A percentile compares a stretch with the other conserved stretches of the same genome.
Conservation (phyloP, 176 grass and related monocot species). For the Eragrostis nindensis region DNA sequence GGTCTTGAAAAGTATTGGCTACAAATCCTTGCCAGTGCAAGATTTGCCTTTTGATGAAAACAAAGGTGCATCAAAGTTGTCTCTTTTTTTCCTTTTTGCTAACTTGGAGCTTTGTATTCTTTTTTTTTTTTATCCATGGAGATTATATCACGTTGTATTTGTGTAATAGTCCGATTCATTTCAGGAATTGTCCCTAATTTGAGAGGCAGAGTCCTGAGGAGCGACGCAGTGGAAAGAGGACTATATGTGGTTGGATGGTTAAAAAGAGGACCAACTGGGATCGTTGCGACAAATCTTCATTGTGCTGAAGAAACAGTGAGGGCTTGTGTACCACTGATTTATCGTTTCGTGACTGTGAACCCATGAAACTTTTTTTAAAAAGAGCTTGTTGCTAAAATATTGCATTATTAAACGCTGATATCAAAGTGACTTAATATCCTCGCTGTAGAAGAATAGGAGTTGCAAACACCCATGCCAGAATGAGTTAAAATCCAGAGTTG, state of each 20-base stretch:
- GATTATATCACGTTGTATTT: neutral
- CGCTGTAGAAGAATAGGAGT: too few relatives aligned
- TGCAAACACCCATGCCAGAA: neutral
- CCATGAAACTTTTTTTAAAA: too few relatives aligned
- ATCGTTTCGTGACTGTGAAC: neutral
- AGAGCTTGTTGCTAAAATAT: too few relatives aligned
- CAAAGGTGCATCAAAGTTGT: slow-evolving; percentile 52
- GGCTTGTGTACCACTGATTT: slow-evolving; percentile 14
- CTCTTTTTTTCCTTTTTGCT: neutral
- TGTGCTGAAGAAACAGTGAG: slow-evolving; percentile 90
- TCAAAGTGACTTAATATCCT: neutral
- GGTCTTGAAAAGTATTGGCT: slow-evolving; percentile 92
- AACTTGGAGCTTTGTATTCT: neutral
- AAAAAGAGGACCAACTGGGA: slow-evolving; percentile 92
- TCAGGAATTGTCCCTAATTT: slow-evolving; percentile 79
- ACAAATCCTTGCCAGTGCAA: slow-evolving; percentile 80
- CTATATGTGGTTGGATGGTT: slow-evolving; percentile 91
- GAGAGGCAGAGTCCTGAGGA: slow-evolving; percentile 66
- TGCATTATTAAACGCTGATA: neutral
- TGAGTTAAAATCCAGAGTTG: neutral
- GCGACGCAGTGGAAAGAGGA: slow-evolving; percentile 56
- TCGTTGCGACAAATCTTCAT: slow-evolving; percentile 81
- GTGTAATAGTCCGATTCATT: slow-evolving; percentile 3
- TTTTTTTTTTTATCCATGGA: neutral
- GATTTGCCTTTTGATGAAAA: slow-evolving; percentile 74